Conservation (phyloP, 495 filamentous ascomycete genomes). For the Thozetella sp. region DNA sequence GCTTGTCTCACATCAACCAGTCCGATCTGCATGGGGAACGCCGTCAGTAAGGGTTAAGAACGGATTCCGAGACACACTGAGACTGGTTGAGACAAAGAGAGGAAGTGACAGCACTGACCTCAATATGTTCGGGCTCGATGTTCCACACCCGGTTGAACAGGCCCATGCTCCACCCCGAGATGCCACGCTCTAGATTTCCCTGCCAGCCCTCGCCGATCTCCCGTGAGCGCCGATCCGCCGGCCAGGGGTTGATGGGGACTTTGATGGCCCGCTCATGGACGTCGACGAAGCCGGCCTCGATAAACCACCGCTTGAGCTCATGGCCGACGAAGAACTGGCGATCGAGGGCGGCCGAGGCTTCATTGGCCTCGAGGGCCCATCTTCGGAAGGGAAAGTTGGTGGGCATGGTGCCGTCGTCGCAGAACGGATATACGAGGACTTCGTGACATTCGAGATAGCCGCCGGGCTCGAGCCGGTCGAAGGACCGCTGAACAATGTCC, state of each 20-base stretch:
- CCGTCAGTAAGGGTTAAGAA: not conserved
- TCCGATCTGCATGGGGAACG: slow-evolving; percentile 2
- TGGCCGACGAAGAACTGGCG: slow-evolving; percentile 54
- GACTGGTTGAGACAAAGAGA: slow-evolving; percentile 7
- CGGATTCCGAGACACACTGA: too few relatives aligned
- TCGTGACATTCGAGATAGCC: slow-evolving; percentile 70
- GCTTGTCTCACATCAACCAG: not conserved
- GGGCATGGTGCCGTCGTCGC: slow-evolving; percentile 63
- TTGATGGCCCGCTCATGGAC: slow-evolving; percentile 57
- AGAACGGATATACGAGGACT: slow-evolving; percentile 52
- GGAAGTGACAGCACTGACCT: slow-evolving; percentile 24
- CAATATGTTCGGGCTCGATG: slow-evolving; percentile 38
- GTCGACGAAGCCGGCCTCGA: slow-evolving; percentile 65
- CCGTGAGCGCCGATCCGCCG: slow-evolving; percentile 20
- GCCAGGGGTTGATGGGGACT: slow-evolving; percentile 60
- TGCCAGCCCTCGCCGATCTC: slow-evolving; percentile 37
- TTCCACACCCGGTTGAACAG: slow-evolving; percentile 35
- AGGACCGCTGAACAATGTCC: slow-evolving; percentile 36
- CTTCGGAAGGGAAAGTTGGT: slow-evolving; percentile 40
- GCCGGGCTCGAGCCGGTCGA: slow-evolving; percentile 59
- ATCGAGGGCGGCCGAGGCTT: slow-evolving; percentile 46
- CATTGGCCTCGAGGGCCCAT: slow-evolving; percentile 53
- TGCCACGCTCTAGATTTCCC: slow-evolving; percentile 24
- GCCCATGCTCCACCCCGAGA: slow-evolving; percentile 27
- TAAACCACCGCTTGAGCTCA: slow-evolving; percentile 55